phyloP scores from a whole-genome alignment of 2,329 filamentous ascomycete genomes.

The Paracorniculantispora psalliotae region DNA sequence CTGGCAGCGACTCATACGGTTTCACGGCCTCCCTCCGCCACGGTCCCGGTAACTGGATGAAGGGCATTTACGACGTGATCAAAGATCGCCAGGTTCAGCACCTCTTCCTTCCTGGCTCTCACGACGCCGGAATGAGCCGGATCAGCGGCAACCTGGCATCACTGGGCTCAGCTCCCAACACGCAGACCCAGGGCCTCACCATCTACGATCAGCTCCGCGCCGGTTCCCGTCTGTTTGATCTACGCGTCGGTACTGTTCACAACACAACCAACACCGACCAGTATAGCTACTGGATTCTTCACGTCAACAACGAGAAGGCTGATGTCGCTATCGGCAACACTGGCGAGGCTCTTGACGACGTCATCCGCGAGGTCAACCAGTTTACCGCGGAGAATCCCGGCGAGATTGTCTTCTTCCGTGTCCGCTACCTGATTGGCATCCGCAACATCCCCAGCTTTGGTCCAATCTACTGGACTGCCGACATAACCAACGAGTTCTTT shows the following conservation, averaged over 20 bases:
- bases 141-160: constrained; percentile 31
- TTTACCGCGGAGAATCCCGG: constrained; percentile 39
- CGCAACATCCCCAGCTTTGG: constrained; percentile 28
- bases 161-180: constrained; percentile 35
- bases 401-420: constrained; percentile 42
- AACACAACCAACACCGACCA: constrained; percentile 11
- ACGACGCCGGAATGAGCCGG: constrained; percentile 44
- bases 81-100: constrained; percentile 37
- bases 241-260: constrained; percentile 34
- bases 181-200: constrained; percentile 40
- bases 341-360: constrained; percentile 38
- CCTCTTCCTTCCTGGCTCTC: constrained; percentile 43
- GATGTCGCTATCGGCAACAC: constrained; percentile 38
- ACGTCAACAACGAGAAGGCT: constrained; percentile 32
- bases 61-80: constrained; percentile 27
- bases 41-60: constrained; percentile 29
- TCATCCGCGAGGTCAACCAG: constrained; percentile 39
- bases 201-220: constrained; percentile 40
- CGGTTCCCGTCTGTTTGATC: constrained; percentile 44
- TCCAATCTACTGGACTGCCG: constrained; percentile 30
- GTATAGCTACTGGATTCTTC: constrained; percentile 36
- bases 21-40: constrained; percentile 27
- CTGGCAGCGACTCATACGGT: constrained; percentile 29
- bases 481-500: constrained; percentile 39
- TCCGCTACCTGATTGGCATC: constrained; percentile 38